Conservation (phyloP, 179 eudicot genomes). For the Beta corolliflora region DNA sequence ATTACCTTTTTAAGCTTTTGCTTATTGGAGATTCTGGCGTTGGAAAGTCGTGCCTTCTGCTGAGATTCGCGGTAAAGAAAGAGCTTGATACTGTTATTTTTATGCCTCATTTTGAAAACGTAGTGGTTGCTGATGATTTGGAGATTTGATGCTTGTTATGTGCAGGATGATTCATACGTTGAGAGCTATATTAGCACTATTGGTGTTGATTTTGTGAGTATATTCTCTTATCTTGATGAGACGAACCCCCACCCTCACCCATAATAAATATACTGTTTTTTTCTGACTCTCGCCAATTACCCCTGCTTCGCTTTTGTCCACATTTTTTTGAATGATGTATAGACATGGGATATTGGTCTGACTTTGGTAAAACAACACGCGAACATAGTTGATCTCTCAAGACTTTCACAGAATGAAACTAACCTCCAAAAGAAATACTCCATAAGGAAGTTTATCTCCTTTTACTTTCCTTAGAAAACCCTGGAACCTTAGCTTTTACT, state of each 20-base stretch:
- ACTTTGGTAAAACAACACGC: not conserved
- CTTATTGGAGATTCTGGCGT: slow-evolving; percentile 52
- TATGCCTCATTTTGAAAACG: not conserved
- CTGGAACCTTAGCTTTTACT: not conserved
- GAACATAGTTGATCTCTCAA: not conserved
- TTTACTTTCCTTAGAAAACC: not conserved
- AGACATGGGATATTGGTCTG: not conserved
- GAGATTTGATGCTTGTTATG: slow-evolving; percentile 22
- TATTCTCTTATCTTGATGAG: slow-evolving; percentile 4
- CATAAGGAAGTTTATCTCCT: not conserved
- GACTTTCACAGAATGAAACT: no score
- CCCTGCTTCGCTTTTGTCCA: not conserved
- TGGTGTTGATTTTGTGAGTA: slow-evolving; percentile 53
- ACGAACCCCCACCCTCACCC: not conserved
- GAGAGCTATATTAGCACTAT: slow-evolving; percentile 53
- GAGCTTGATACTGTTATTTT: not conserved
- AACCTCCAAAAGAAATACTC: not conserved
- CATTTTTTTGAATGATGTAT: not conserved
- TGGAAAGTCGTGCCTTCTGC: slow-evolving; percentile 47
- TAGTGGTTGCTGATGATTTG: not conserved
- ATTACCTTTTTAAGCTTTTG: slow-evolving; percentile 49
- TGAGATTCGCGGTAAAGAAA: slow-evolving; percentile 45
- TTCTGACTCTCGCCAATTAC: not conserved
- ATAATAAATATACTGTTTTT: not conserved
- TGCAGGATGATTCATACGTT: slow-evolving; percentile 51